Base-by-base conservation (phyloP, 805 yeast species). In the Wickerhamomyces mucosus region DNA sequence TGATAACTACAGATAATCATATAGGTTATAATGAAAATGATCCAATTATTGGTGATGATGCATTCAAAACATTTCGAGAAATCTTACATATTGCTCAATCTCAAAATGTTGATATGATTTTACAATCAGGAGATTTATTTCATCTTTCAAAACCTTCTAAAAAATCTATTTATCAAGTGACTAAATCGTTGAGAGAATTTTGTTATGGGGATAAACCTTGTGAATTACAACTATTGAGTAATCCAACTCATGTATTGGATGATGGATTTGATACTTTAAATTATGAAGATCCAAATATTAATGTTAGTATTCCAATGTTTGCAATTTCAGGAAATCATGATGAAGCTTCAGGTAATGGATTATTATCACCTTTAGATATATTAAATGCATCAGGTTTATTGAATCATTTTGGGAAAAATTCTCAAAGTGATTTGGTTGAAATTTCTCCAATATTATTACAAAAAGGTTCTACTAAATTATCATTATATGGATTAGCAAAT, bases 281-380 rank as follows among this genome's bases (percentile, higher is more conserved):
- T 48, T 94, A 83, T 52, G 92, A 84, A 49, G 97, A 92, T 53
- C 85, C 89, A 2, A 85, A 92, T 53, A 56, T 84, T 38, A 92
- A 92, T 54, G 78, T 92, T 3, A 75, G 94, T 0, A 69, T 88
- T 12, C 98, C 98, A 0, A 70, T 92, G 7, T 85, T 92, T 62
- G 89, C 88, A 6, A 89, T 92, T 4, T 75, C 89, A 28, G 98
- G 98, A 3, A 92, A 92, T 48, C 98, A 92, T 53, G 98, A 92
- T 55, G 97, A 92, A 56, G 84, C 95, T 4, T 82, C 95, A 0
- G 97, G 97, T 2, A 82, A 75, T 32, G 78, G 79, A 15, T 58
- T 83, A 33, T 59, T 92, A 11, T 76, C 88, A 33, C 95, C 98
- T 0, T 63, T 92, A 63, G 98, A 92, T 54, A 58, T 92, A 4